A percentile compares a stretch with the other conserved stretches of the same genome.
Evolutionary conservation across 2,329 filamentous ascomycete genomes (phyloP).

Genomic region (Exophiala xenobiotica): DNA sequence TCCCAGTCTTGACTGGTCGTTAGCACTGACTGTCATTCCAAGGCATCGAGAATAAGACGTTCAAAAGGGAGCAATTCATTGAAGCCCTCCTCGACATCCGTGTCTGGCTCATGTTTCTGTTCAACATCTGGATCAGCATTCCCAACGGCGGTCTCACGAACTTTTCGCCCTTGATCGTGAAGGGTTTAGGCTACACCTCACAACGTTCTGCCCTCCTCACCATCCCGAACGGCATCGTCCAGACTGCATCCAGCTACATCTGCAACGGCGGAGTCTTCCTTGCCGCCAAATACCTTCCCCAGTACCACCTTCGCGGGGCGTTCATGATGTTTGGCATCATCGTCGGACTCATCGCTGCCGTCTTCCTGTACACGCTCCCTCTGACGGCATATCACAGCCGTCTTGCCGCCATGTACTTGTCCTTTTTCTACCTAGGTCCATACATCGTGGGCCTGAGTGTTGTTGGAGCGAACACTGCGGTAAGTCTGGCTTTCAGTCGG

Average conservation of each 20-base stretch:
- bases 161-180: conserved; percentile 45
- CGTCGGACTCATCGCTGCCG: conserved; percentile 48
- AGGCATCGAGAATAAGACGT: conserved; percentile 24
- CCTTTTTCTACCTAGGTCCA: conserved; percentile 38
- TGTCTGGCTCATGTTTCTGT: conserved; percentile 36
- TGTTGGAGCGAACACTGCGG: conserved; percentile 36
- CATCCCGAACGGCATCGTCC: conserved; percentile 45
- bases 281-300: conserved; percentile 40
- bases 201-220: conserved; percentile 47
- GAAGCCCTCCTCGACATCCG: conserved; percentile 28
- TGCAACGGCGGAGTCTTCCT: conserved; percentile 43
- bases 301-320: conserved; percentile 41
- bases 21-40: neutral
- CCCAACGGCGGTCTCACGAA: conserved; percentile 45
- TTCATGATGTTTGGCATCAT: conserved; percentile 45
- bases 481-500: conserved; percentile 8
- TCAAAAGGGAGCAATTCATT: conserved; percentile 22
- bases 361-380: conserved; percentile 36
- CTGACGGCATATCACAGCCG: conserved; percentile 41
- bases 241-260: conserved; percentile 41
- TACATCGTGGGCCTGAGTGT: conserved; percentile 33
- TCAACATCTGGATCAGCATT: conserved; percentile 38
- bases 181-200: conserved; percentile 45
- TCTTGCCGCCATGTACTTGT: conserved; percentile 45
- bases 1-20: neutral